Evolutionary conservation across 495 filamentous ascomycete genomes (phyloP).

Genomic region (Elasticomyces elasticus): DNA sequence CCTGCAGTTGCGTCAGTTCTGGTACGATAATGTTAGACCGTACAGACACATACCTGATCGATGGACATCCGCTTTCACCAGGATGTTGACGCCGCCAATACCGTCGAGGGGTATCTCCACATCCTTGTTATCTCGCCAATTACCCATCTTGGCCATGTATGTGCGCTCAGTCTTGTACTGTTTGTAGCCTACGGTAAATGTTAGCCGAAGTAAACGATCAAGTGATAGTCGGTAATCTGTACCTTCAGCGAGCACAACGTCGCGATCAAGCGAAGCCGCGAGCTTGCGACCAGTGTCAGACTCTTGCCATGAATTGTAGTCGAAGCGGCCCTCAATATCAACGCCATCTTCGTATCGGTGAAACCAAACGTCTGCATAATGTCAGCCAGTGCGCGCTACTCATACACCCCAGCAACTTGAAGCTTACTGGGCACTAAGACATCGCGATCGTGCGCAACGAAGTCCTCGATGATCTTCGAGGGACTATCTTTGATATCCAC

Average conservation of each 20-base stretch:
- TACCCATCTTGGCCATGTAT: constrained; percentile 78
- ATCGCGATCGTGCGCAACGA: constrained; percentile 85
- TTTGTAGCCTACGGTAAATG: constrained; percentile 59
- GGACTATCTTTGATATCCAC: constrained; percentile 93
- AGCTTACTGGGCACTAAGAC: constrained; percentile 87
- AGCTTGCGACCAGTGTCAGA: constrained; percentile 71
- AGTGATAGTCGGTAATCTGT: neutral
- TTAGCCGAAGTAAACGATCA: constrained; percentile 1
- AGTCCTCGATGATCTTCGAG: constrained; percentile 79
- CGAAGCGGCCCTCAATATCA: constrained; percentile 94
- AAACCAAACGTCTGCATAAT: constrained; percentile 80
- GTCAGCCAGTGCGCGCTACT: constrained; percentile 1
- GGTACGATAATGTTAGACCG: neutral
- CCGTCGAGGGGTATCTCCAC: constrained; percentile 86
- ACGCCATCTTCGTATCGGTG: constrained; percentile 64
- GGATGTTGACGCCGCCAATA: constrained; percentile 92
- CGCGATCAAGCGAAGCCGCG: constrained; percentile 58
- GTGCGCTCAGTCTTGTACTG: constrained; percentile 82
- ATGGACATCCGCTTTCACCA: constrained; percentile 96
- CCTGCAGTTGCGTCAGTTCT: constrained; percentile 40
- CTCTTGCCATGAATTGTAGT: constrained; percentile 99
- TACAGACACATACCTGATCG: constrained; percentile 58
- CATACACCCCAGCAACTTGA: no score
- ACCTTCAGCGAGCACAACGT: constrained; percentile 82
- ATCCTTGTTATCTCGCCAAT: constrained; percentile 85